A percentile compares a stretch with the other conserved stretches of the same genome.
phyloP scores from a whole-genome alignment of 2,329 filamentous ascomycete genomes.

The Eutypella sp. region DNA sequence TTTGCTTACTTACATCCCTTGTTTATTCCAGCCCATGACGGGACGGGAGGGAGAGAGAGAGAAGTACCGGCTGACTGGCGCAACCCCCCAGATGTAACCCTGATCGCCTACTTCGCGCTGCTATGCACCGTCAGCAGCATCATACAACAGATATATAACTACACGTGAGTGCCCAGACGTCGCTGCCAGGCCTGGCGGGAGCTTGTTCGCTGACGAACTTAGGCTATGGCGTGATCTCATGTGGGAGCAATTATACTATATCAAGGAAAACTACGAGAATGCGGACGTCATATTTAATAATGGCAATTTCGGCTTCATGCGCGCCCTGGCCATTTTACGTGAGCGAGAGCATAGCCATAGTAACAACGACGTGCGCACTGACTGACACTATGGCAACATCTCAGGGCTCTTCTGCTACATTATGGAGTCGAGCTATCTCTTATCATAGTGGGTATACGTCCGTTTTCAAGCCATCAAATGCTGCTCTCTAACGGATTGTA shows the following conservation, averaged over 20 bases:
- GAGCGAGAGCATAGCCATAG: constrained; percentile 8
- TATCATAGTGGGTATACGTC: constrained; percentile 3
- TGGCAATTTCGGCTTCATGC: constrained; percentile 20
- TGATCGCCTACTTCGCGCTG: constrained; percentile 17
- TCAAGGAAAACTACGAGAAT: constrained; percentile 17
- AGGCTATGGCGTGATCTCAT: constrained; percentile 16
- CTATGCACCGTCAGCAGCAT: constrained; percentile 16
- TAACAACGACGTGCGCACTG: neutral
- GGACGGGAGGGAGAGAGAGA: too few species aligned
- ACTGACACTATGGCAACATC: constrained; percentile 4
- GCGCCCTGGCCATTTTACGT: constrained; percentile 15
- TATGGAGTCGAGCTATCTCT: constrained; percentile 12
- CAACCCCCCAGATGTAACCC: constrained; percentile 10
- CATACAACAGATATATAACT: constrained; percentile 20
- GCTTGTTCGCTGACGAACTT: neutral
- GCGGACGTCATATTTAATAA: constrained; percentile 21
- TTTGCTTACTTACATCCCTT: neutral
- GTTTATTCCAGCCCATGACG: neutral
- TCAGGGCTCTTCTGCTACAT: constrained; percentile 18
- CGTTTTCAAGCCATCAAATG: neutral
- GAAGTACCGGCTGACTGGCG: too few species aligned
- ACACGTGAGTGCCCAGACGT: constrained; percentile 10
- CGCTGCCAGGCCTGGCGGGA: neutral
- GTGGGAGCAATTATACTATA: constrained; percentile 17
- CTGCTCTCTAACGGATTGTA: constrained; percentile 1